Base-by-base conservation (phyloP, 2,329 filamentous ascomycete genomes). In the Colletotrichum incanum region DNA sequence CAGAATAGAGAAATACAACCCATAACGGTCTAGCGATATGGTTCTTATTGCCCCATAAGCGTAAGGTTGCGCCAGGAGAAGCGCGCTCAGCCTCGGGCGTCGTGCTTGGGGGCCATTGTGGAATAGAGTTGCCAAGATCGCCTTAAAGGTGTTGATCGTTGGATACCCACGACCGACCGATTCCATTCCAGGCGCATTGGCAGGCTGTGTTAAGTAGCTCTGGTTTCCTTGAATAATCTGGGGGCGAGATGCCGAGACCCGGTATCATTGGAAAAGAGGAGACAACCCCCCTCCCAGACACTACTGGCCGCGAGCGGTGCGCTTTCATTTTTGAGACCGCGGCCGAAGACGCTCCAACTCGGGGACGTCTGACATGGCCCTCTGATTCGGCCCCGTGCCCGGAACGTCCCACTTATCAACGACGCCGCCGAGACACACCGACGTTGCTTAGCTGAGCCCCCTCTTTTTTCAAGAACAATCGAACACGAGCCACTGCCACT, bases 371-470 rank as follows among this genome's bases (percentile, higher is more conserved):
- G 26, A n/a, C 23, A 56, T 56, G 37, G 31, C 58, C 49, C n/a
- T 45, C 47, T 60, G 54, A 58, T 64, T 64, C 59, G 69, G 69
- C 59, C 69, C 69, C 65, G 65, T 64, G 39, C 52, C 65, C 50
- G 54, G 31, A 23, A 9, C 12, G 37, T n/a, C 39, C 52, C 69
- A 69, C 59, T 50, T 18, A 31, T 41, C 16, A 41, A 59, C 62
- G 61, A 60, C 41, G 20, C 23, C 31, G 52, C 64, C 68, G 68
- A 71, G 64, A 39, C 41, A 37, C 16, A 16, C 37, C 34, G 31
- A 50, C 50, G 6, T 37, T 34, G 37, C 26, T 63, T 31, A 28
- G 54, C 31, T 23, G 41, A 4, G 12, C 56, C 41, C 12, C 55
- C 50, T 31, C 50, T 31, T 28, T 65, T 50, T 52, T 37, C 63